A percentile compares a stretch with the other conserved stretches of the same genome.
Evolutionary conservation across 192 early-diverging fungal species (phyloP).

Genomic region (Entomortierella chlamydospora): DNA sequence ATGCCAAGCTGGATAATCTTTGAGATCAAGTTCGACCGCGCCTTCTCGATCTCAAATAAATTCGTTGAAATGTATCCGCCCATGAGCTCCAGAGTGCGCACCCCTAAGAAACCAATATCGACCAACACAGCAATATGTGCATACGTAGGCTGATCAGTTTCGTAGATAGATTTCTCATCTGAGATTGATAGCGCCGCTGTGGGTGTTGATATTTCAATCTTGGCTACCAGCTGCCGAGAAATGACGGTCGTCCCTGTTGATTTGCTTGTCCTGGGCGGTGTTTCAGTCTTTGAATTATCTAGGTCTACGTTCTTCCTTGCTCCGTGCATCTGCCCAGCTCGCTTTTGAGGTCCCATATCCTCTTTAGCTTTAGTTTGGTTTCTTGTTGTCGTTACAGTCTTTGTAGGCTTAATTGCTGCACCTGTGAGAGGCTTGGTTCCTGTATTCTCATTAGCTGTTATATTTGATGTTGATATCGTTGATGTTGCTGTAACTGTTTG

Average conservation of each 20-base stretch:
- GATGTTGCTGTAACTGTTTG: background rate
- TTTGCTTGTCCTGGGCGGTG: background rate
- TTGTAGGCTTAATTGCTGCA: background rate
- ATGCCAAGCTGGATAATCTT: conserved; percentile 64
- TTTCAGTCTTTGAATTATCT: background rate
- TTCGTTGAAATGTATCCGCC: background rate
- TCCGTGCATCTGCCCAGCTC: background rate
- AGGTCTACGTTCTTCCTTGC: background rate
- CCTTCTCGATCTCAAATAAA: conserved; percentile 64
- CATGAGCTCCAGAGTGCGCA: conserved; percentile 20
- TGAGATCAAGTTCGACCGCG: conserved; percentile 61
- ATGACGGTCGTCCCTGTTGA: background rate
- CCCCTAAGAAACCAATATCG: conserved; percentile 33
- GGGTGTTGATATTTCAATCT: background rate
- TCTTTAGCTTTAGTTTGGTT: background rate
- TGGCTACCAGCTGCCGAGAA: background rate
- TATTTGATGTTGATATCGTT: background rate
- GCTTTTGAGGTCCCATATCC: background rate
- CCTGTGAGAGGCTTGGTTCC: background rate
- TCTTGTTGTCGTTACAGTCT: background rate
- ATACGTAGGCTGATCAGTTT: conserved; percentile 29
- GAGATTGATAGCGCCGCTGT: background rate
- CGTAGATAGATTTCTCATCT: conserved; percentile 13
- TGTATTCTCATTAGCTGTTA: background rate
- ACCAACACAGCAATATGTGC: conserved; percentile 31